Conservation (phyloP, 352 stramenopile genomes). For the Phytophthora capsici region DNA sequence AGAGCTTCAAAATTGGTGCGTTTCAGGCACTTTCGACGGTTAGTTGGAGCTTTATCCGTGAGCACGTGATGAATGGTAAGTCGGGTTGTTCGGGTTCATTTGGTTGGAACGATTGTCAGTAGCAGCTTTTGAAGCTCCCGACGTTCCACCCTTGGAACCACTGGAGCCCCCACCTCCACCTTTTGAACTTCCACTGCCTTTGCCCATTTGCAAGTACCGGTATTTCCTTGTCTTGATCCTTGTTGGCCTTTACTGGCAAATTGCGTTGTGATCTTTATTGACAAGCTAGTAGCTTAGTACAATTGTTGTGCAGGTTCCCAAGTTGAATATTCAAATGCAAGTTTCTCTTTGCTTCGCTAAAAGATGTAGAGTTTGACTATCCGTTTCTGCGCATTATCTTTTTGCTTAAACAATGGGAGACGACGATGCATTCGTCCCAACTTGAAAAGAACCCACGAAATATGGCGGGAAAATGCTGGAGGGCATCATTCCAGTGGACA, state of each 20-base stretch:
- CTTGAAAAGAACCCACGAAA: not conserved
- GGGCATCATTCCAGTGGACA: not conserved
- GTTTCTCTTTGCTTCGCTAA: not conserved
- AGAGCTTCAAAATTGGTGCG: not conserved
- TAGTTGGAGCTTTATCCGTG: slow-evolving; percentile 9
- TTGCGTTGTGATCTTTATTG: slow-evolving; percentile 7
- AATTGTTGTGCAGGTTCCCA: not conserved
- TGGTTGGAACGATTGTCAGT: slow-evolving; percentile 46
- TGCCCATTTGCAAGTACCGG: slow-evolving; percentile 13
- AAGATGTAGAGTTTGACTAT: no score
- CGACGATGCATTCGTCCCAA: slow-evolving; percentile 1
- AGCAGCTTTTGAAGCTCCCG: slow-evolving; percentile 27
- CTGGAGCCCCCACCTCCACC: slow-evolving; percentile 8
- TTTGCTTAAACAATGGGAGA: no score
- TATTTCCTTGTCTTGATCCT: not conserved
- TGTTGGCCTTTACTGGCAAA: not conserved
- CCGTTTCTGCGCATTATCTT: no score
- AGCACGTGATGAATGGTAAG: slow-evolving; percentile 37
- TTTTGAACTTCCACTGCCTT: slow-evolving; percentile 24
- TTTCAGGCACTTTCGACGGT: not conserved
- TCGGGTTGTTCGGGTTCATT: slow-evolving; percentile 49
- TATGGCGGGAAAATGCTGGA: not conserved
- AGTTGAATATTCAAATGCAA: slow-evolving; percentile 12
- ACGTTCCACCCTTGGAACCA: slow-evolving; percentile 7
- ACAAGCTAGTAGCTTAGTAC: no score